Base-by-base conservation (phyloP, 148 eudicot genomes). In the Nepenthes gracilis region DNA sequence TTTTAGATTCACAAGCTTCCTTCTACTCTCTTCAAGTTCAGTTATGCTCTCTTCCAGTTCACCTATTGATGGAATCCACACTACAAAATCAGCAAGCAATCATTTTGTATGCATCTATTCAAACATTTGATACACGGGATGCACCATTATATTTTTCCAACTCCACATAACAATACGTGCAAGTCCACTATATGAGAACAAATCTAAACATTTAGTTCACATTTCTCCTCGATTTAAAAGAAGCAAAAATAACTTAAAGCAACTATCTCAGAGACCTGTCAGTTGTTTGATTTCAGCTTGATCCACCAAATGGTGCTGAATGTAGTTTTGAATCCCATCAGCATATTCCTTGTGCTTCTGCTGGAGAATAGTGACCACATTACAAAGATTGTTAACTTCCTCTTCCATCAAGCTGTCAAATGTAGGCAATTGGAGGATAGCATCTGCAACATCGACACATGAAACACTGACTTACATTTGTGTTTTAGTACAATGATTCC, bases 11-110 rank as follows among this genome's bases (percentile, higher is more conserved):
- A 89, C 83, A 58, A 94, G 80, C 67, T 86, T 94, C 70, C 99
- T 81, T 80, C 97, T 84, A 75, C 90, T 86, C 72, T 94, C 92
- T 81, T 94, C 99, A 65, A 94, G 95, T 68, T 86, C 86, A 35
- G 81, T 75, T 74, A 86, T 73, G 70, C 70, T 63, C 65, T 94
- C 99, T 72, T 89, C 99, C 59, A 94, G 78, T 65, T 94, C 95
- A 64, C 87, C 98, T 92, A 62, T 67, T 65, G 54, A 65, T 32
- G 43, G 55, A 48, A 38, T 33, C 15, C 63, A 58, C 47, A 12
- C 55, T 14, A 2, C 9, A 62, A 32, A 58, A 6, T 58, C 54
- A 65, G 15, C 14, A 54, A 13, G 13, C 4, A 12, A 35, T 56
- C 57, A 60, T 33, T 11, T 55, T 58, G 36, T 62, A 59, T 34